These are phyloP conservation scores for Ampelomyces quisqualis DNA, from an alignment of 2,329 filamentous ascomycete species.

Conservation along the genomic window DNA sequence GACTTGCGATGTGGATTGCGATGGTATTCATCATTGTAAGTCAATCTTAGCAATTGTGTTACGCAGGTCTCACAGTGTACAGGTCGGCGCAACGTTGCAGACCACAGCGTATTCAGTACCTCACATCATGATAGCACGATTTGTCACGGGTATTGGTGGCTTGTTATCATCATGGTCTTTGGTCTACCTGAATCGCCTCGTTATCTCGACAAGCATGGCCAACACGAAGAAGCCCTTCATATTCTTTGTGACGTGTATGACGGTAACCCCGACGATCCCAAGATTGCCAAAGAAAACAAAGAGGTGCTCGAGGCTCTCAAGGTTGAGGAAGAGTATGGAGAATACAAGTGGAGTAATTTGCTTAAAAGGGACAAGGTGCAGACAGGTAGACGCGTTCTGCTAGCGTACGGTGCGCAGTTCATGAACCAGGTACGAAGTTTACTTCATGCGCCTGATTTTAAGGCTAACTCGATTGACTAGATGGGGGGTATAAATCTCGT, in stretches of 20 bases:
- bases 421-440: slow-evolving; percentile 33
- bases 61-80: too few relatives aligned
- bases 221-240: slow-evolving; percentile 51
- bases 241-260: slow-evolving; percentile 54
- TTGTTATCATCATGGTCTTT: slow-evolving; percentile 48
- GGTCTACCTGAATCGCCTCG: slow-evolving; percentile 30
- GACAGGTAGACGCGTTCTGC: slow-evolving; percentile 43
- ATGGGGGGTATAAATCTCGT: slow-evolving; percentile 45
- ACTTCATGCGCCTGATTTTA: neutral
- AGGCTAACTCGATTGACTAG: slow-evolving; percentile 6
- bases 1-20: slow-evolving; percentile 46
- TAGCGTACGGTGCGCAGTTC: slow-evolving; percentile 45
- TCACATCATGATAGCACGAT: slow-evolving; percentile 55
- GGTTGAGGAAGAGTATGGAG: slow-evolving; percentile 41
- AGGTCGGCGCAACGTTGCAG: slow-evolving; percentile 44
- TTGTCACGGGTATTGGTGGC: slow-evolving; percentile 53
- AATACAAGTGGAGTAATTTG: slow-evolving; percentile 44
- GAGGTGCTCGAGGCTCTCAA: slow-evolving; percentile 42
- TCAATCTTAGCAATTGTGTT: too few relatives aligned
- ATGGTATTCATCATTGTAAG: slow-evolving; percentile 50
- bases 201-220: slow-evolving; percentile 30
- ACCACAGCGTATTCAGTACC: slow-evolving; percentile 34
- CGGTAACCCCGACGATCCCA: slow-evolving; percentile 50
- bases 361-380: slow-evolving; percentile 46
- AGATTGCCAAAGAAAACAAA: slow-evolving; percentile 56